Conservation (phyloP, 1,284 basidiomycete species). For the Sanguinoderma infundibulare region DNA sequence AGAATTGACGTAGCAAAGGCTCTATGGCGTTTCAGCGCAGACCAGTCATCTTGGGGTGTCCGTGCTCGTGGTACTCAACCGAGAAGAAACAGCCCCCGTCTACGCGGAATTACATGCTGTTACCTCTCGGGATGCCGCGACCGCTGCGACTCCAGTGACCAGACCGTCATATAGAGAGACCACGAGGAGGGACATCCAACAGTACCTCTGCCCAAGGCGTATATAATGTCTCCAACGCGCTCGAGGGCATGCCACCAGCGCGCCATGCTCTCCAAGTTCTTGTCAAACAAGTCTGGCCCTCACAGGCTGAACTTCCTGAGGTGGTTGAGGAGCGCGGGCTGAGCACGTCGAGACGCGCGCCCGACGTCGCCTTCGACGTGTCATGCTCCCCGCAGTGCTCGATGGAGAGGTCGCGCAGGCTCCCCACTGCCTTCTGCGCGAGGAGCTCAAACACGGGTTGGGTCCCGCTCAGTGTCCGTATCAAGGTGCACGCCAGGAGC, state of each 20-base stretch:
- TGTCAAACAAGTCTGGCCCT: constrained; percentile 42
- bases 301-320: constrained; percentile 44
- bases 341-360: constrained; percentile 27
- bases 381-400: constrained; percentile 37
- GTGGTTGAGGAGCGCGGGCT: constrained; percentile 32
- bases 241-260: constrained; percentile 43
- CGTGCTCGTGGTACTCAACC: too few species aligned
- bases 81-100: too few species aligned
- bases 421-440: constrained; percentile 37
- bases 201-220: too few species aligned
- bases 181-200: too few species aligned
- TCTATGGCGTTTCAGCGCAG: too few species aligned
- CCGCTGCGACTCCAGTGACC: too few species aligned
- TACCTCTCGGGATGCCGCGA: too few species aligned
- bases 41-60: too few species aligned
- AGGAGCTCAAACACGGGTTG: constrained; percentile 43
- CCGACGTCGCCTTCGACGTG: constrained; percentile 18
- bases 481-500: constrained; percentile 46
- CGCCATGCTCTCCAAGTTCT: constrained; percentile 43
- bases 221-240: too few species aligned
- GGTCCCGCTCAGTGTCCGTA: constrained; percentile 38
- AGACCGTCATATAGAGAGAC: too few species aligned
- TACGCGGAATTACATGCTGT: too few species aligned
- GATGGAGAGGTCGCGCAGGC: constrained; percentile 48
- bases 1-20: too few species aligned